Evolutionary conservation across 1,284 basidiomycete species (phyloP).

Genomic region (Ceratobasidium sp.): DNA sequence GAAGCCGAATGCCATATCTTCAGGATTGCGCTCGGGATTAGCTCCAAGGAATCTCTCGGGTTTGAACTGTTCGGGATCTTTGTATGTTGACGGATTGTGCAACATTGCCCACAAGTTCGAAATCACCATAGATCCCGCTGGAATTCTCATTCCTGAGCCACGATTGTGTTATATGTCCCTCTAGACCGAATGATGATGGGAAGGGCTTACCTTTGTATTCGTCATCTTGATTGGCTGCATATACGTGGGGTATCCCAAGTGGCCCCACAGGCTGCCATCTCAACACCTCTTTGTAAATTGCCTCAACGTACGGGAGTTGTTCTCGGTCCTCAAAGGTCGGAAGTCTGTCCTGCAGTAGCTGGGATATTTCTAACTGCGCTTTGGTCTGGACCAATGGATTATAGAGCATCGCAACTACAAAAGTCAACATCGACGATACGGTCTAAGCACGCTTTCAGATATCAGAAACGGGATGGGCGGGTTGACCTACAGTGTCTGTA

Average conservation of each 20-base stretch:
- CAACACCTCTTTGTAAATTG: slow-evolving; percentile 39
- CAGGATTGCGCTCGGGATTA: not conserved
- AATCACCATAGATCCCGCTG: not conserved
- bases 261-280: slow-evolving; percentile 39
- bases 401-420: slow-evolving; percentile 40
- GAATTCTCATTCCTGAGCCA: slow-evolving; percentile 6
- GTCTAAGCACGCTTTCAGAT: too few relatives aligned
- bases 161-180: not conserved
- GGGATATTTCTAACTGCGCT: slow-evolving; percentile 19
- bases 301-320: slow-evolving; percentile 39
- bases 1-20: slow-evolving; percentile 21
- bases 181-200: too few relatives aligned
- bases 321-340: slow-evolving; percentile 26
- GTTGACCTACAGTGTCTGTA: slow-evolving; percentile 4
- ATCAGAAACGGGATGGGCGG: too few relatives aligned
- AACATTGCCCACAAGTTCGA: slow-evolving; percentile 14
- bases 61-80: slow-evolving; percentile 7
- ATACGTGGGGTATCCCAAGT: slow-evolving; percentile 37
- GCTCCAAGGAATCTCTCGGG: not conserved
- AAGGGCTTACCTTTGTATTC: slow-evolving; percentile 6
- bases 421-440: slow-evolving; percentile 21
- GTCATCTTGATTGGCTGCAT: not conserved
- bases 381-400: slow-evolving; percentile 22
- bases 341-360: not conserved
- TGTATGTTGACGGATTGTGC: slow-evolving; percentile 1